These are phyloP conservation scores for Schoenoplectus tabernaemontani DNA, from an alignment of 202 grass and related monocot species.

Conservation along the genomic window DNA sequence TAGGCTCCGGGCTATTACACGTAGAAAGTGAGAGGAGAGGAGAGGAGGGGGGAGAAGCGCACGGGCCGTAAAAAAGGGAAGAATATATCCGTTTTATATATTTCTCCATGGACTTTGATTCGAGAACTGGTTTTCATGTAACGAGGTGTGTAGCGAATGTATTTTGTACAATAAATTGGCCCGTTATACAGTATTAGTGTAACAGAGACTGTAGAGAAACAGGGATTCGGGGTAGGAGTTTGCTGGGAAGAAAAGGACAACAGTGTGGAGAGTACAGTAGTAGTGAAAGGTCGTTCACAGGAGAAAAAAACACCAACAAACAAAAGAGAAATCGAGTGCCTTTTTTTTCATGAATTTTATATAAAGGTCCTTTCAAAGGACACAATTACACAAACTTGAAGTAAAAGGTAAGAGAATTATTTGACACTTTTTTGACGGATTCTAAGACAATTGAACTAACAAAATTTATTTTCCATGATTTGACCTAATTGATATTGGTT, in stretches of 20 bases:
- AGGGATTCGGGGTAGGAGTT: background rate
- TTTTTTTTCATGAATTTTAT: background rate
- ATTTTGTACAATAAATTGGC: background rate
- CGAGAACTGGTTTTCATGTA: background rate
- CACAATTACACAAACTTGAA: background rate
- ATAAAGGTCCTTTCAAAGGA: background rate
- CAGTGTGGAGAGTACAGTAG: background rate
- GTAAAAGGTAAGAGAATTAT: background rate
- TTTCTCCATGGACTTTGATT: background rate
- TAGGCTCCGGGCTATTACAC: background rate
- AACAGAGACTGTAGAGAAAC: background rate
- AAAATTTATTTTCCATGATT: background rate
- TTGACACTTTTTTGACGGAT: background rate
- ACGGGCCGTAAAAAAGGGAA: conserved; percentile 4
- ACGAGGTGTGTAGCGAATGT: background rate
- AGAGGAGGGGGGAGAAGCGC: background rate
- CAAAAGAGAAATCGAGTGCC: background rate
- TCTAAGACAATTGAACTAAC: background rate
- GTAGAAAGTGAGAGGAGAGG: background rate
- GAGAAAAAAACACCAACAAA: background rate
- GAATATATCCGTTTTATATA: conserved; percentile 19
- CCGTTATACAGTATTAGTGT: background rate
- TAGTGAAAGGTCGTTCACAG: background rate
- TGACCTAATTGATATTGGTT: background rate
- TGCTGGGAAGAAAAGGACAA: conserved; percentile 11